Conservation (phyloP, 2,329 filamentous ascomycete species). For the Acephala macrosclerotiorum region DNA sequence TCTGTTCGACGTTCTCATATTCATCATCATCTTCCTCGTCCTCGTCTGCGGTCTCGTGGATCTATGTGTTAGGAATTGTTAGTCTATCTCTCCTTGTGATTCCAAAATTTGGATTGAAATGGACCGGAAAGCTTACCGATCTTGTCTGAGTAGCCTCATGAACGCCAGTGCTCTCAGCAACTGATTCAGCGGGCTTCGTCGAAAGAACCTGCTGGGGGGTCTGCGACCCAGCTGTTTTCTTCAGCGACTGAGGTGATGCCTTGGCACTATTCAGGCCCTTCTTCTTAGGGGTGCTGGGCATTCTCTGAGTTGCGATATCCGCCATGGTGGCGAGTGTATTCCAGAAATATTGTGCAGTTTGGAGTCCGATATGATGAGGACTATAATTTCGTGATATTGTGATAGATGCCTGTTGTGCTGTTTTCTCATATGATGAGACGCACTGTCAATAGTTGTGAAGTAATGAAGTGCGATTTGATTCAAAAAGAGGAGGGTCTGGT, state of each 20-base stretch:
- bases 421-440: constrained; percentile 4
- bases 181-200: background rate
- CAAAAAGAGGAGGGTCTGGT: constrained; percentile 6
- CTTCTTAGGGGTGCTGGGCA: constrained; percentile 25
- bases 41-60: constrained; percentile 12
- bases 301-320: constrained; percentile 27
- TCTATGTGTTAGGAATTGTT: background rate
- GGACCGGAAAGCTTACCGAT: no score
- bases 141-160: constrained; percentile 7
- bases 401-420: constrained; percentile 14
- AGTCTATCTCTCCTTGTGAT: no score
- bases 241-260: constrained; percentile 17
- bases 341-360: constrained; percentile 10
- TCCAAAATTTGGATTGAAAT: no score
- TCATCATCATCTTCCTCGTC: constrained; percentile 31
- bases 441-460: background rate
- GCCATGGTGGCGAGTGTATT: constrained; percentile 33
- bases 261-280: constrained; percentile 21
- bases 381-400: background rate
- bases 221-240: background rate
- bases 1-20: constrained; percentile 12
- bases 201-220: background rate
- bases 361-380: background rate
- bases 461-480: background rate
- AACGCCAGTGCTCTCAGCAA: constrained; percentile 1